phyloP scores from a whole-genome alignment of 108 stramenopile genomes.

The Cyclotella sp. region DNA sequence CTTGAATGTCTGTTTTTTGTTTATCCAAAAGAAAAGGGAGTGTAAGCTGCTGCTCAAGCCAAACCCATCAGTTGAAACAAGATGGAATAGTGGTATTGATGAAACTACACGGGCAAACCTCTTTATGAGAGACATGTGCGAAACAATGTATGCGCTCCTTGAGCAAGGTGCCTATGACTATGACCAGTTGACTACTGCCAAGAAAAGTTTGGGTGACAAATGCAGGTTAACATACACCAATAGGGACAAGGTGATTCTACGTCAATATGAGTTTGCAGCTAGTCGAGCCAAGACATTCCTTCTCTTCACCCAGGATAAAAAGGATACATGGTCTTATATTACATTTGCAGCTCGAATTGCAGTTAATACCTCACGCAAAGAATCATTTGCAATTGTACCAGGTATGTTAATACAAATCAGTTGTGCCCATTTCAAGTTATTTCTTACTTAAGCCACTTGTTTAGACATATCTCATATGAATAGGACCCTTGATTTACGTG shows the following conservation, averaged over 20 bases:
- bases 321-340: background rate
- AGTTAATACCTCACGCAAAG: background rate
- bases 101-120: no score
- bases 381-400: background rate
- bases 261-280: constrained; percentile 11
- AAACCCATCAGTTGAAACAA: constrained; percentile 5
- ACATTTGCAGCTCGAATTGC: background rate
- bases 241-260: constrained; percentile 26
- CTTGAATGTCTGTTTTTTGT: background rate
- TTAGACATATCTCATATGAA: constrained; percentile 9
- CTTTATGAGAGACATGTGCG: background rate
- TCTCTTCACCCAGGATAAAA: constrained; percentile 11
- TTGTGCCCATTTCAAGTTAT: background rate
- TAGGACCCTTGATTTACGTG: constrained; percentile 8
- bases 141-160: constrained; percentile 8
- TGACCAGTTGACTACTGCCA: constrained; percentile 5
- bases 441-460: background rate
- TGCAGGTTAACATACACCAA: constrained; percentile 13
- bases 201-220: background rate
- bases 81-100: constrained; percentile 4
- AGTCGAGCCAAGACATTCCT: constrained; percentile 2
- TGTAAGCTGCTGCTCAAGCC: constrained; percentile 6
- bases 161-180: constrained; percentile 2
- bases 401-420: background rate
- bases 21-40: background rate